phyloP scores from a whole-genome alignment of 192 early-diverging fungal genomes.

The Lunasporangiospora selenospora region DNA sequence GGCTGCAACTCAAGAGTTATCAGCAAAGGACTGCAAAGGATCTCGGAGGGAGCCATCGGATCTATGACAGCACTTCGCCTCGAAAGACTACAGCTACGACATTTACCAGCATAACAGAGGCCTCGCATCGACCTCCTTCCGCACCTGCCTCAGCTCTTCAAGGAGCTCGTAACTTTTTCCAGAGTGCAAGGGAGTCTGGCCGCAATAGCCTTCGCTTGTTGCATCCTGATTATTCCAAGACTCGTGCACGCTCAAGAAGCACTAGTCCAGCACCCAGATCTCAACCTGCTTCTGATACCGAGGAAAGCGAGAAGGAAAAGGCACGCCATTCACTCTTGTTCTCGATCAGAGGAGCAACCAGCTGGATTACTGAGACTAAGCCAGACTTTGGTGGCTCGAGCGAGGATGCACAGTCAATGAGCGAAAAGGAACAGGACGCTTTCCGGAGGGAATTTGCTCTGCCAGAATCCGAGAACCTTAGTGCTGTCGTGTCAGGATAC shows the following conservation, averaged over 20 bases:
- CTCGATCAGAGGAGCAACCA: slow-evolving; percentile 31
- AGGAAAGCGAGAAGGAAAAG: slow-evolving; percentile 29
- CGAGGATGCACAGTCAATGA: slow-evolving; percentile 5
- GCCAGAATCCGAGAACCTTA: slow-evolving; percentile 58
- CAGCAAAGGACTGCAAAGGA: slow-evolving; percentile 1
- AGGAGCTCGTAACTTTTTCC: slow-evolving; percentile 9
- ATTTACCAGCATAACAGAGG: not conserved
- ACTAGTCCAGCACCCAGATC: slow-evolving; percentile 19
- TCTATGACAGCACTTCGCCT: slow-evolving; percentile 24
- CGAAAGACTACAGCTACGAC: not conserved
- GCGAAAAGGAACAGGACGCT: slow-evolving; percentile 36
- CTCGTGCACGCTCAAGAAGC: slow-evolving; percentile 14
- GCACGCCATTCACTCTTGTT: slow-evolving; percentile 20
- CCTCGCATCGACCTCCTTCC: slow-evolving; percentile 9
- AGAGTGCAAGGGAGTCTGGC: slow-evolving; percentile 1
- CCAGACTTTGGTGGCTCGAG: slow-evolving; percentile 8
- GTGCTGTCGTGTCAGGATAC: slow-evolving; percentile 58
- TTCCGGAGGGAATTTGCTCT: slow-evolving; percentile 63
- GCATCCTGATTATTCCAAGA: not conserved
- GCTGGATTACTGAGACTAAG: slow-evolving; percentile 34
- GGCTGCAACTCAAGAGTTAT: slow-evolving; percentile 26
- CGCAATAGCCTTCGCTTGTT: slow-evolving; percentile 3
- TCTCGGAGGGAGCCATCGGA: not conserved
- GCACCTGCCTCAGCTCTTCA: slow-evolving; percentile 22
- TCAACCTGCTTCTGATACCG: slow-evolving; percentile 23